These are phyloP conservation scores for Podospora conica DNA, from an alignment of 495 filamentous ascomycete genomes.

Conservation along the genomic window DNA sequence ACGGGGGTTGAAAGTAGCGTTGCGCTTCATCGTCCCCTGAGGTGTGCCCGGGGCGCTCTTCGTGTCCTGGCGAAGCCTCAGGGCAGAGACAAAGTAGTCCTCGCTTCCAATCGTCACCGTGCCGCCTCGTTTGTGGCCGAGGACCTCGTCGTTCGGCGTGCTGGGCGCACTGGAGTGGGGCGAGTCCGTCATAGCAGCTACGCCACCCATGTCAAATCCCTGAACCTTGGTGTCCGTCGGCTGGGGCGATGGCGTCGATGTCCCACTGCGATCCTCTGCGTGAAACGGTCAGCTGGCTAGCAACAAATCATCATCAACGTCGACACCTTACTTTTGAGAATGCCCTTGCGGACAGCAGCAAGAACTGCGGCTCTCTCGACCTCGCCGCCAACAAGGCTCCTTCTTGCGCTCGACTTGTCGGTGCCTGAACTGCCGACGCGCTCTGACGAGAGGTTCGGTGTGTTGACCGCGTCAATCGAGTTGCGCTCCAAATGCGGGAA, in stretches of 20 bases:
- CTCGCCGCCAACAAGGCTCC: slow-evolving; percentile 87
- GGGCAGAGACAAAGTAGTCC: slow-evolving; percentile 77
- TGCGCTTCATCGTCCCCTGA: slow-evolving; percentile 55
- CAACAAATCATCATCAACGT: background rate
- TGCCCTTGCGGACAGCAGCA: slow-evolving; percentile 85
- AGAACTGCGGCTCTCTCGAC: slow-evolving; percentile 86
- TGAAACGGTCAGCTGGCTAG: background rate
- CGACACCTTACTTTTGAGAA: slow-evolving; percentile 76
- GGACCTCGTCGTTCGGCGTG: slow-evolving; percentile 69
- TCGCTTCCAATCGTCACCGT: slow-evolving; percentile 70
- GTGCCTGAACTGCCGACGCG: slow-evolving; percentile 49
- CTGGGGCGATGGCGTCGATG: slow-evolving; percentile 58
- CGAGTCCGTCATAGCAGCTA: slow-evolving; percentile 62
- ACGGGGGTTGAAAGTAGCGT: slow-evolving; percentile 85
- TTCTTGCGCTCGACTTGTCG: slow-evolving; percentile 59
- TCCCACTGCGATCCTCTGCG: slow-evolving; percentile 42
- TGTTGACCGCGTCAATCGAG: slow-evolving; percentile 53
- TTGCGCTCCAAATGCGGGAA: slow-evolving; percentile 85
- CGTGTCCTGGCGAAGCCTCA: slow-evolving; percentile 60
- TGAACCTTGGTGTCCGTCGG: slow-evolving; percentile 47
- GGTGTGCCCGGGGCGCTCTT: slow-evolving; percentile 78
- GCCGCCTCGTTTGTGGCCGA: slow-evolving; percentile 55
- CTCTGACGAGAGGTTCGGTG: slow-evolving; percentile 34
- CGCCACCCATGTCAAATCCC: slow-evolving; percentile 47
- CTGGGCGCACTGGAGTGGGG: slow-evolving; percentile 76